Evolutionary conservation across 23 red algal genomes (phyloP).

Genomic region (Gracilariopsis chorda): DNA sequence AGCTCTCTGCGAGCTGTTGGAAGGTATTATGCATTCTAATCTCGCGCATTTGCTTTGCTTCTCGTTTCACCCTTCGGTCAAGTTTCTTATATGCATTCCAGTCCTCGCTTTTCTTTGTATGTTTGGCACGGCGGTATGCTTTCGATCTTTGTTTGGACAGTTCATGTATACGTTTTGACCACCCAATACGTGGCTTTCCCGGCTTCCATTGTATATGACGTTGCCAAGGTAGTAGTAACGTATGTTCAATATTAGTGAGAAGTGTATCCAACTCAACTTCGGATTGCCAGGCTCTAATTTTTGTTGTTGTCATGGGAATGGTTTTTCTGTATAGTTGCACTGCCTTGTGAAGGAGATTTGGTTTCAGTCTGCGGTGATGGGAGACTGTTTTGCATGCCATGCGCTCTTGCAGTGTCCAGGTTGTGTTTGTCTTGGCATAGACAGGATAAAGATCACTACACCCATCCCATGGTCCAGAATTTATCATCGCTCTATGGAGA

Average conservation of each 20-base stretch:
- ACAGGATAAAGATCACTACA: background rate
- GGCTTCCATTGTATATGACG: background rate
- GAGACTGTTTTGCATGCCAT: background rate
- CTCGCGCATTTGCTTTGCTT: background rate
- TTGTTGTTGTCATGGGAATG: background rate
- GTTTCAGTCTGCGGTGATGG: background rate
- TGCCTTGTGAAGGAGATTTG: background rate
- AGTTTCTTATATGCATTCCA: background rate
- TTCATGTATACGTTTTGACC: background rate
- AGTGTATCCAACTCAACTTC: background rate
- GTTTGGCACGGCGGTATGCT: background rate
- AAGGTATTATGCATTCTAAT: background rate
- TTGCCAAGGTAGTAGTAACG: background rate
- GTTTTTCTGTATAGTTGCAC: background rate
- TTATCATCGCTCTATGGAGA: background rate
- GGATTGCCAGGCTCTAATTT: background rate
- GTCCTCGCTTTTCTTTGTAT: background rate
- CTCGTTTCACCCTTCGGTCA: background rate
- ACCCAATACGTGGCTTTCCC: background rate
- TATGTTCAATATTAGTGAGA: background rate
- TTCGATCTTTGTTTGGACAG: background rate
- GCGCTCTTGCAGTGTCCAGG: background rate
- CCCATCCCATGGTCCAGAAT: background rate
- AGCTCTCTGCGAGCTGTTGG: background rate
- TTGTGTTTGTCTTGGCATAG: background rate